phyloP scores from a whole-genome alignment of 805 yeast genomes.

The Candida patagonica region DNA sequence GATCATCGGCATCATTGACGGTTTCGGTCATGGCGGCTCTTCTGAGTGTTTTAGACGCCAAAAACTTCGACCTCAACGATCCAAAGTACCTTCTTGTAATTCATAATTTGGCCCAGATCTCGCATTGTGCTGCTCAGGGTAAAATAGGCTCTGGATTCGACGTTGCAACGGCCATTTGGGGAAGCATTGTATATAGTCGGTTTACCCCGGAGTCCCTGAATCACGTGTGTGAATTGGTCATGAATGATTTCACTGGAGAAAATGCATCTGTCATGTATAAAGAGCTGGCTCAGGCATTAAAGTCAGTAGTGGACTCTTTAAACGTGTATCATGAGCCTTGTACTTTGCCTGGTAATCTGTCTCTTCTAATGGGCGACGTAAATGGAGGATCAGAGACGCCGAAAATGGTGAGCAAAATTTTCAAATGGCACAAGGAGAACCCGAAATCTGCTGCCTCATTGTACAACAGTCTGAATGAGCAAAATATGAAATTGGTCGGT shows the following conservation, averaged over 20 bases:
- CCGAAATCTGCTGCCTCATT: conserved; percentile 43
- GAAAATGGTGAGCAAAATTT: conserved; percentile 68
- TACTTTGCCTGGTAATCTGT: conserved; percentile 57
- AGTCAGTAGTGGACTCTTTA: conserved; percentile 29
- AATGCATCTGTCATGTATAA: too few species aligned
- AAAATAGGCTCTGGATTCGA: conserved; percentile 97
- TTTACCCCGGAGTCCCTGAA: conserved; percentile 48
- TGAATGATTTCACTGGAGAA: conserved; percentile 12
- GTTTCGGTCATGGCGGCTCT: conserved; percentile 69
- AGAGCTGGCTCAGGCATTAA: conserved; percentile 26
- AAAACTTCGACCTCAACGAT: conserved; percentile 26
- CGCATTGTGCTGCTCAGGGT: conserved; percentile 90
- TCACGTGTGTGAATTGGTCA: conserved; percentile 22
- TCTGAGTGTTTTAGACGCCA: conserved; percentile 36
- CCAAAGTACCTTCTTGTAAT: conserved; percentile 29
- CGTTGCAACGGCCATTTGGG: conserved; percentile 90
- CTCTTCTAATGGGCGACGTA: conserved; percentile 86
- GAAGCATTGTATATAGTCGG: conserved; percentile 74
- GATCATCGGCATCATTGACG: conserved; percentile 91
- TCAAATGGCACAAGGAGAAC: conserved; percentile 52
- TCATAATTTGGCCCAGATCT: conserved; percentile 79
- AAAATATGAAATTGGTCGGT: conserved; percentile 49
- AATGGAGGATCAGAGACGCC: conserved; percentile 93
- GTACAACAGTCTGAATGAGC: conserved; percentile 46
- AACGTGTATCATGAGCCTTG: conserved; percentile 60